Conservation (phyloP, 106 monocot species). For the Dendrobium huoshanense region DNA sequence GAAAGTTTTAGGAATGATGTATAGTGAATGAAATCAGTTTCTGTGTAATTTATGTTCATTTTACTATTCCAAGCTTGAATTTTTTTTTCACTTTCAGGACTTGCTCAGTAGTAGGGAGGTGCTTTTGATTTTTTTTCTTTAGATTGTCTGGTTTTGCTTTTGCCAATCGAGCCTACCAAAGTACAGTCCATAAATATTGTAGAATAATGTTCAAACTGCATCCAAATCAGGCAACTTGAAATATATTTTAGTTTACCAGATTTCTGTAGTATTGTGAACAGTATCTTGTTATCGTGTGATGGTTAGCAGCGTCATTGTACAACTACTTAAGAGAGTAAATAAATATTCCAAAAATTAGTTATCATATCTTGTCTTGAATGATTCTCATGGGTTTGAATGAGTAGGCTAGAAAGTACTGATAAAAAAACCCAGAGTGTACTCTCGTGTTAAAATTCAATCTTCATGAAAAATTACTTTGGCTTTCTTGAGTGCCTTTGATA, state of each 20-base stretch:
- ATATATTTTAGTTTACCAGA: background rate
- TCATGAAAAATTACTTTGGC: background rate
- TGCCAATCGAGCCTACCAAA: background rate
- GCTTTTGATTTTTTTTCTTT: background rate
- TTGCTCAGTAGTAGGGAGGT: background rate
- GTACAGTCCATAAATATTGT: too few relatives aligned
- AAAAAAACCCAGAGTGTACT: background rate
- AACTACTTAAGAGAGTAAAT: background rate
- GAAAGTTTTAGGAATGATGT: too few relatives aligned
- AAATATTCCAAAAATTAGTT: background rate
- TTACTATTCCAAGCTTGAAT: too few relatives aligned
- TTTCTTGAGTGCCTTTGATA: background rate
- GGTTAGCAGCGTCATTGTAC: background rate
- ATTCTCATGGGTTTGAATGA: background rate
- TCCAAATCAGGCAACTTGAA: background rate
- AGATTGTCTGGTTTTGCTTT: background rate
- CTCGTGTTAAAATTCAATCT: background rate
- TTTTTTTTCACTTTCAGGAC: too few relatives aligned
- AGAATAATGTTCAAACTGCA: background rate
- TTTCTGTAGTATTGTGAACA: background rate
- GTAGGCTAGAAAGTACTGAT: background rate
- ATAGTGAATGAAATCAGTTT: too few relatives aligned
- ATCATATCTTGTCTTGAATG: background rate
- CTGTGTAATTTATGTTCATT: too few relatives aligned
- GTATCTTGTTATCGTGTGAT: background rate